Evolutionary conservation across 2,329 filamentous ascomycete genomes (phyloP).

Genomic region (Fusarium setosum): DNA sequence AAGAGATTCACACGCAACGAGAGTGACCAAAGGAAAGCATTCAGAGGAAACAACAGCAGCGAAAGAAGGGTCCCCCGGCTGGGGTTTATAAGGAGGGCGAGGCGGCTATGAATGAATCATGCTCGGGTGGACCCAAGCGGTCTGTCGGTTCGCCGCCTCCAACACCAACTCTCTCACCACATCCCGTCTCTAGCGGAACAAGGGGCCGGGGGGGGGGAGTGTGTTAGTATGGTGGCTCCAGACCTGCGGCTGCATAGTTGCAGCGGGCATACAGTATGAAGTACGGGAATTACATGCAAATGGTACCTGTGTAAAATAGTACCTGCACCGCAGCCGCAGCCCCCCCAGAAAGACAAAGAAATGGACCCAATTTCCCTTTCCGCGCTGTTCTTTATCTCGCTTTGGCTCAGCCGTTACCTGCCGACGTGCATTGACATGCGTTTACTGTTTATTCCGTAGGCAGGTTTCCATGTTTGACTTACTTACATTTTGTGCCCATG

Average conservation of each 20-base stretch:
- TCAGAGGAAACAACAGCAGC: slow-evolving; percentile 3
- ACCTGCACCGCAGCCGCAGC: slow-evolving; percentile 7
- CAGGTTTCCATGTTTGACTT: not conserved
- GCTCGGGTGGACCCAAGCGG: slow-evolving; percentile 40
- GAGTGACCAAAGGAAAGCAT: slow-evolving; percentile 27
- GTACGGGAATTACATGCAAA: not conserved
- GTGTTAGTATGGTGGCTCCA: slow-evolving; percentile 20
- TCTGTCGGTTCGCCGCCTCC: slow-evolving; percentile 41
- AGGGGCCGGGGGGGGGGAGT: slow-evolving; percentile 27
- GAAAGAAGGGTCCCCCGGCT: slow-evolving; percentile 17
- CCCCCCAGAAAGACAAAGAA: slow-evolving; percentile 2
- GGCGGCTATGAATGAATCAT: slow-evolving; percentile 48
- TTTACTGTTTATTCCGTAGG: not conserved
- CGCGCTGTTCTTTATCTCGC: not conserved
- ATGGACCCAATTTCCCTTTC: slow-evolving; percentile 22
- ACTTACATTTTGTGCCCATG: not conserved
- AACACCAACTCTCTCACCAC: slow-evolving; percentile 22
- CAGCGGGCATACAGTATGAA: slow-evolving; percentile 35
- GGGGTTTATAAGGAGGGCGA: slow-evolving; percentile 42
- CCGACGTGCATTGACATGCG: slow-evolving; percentile 27
- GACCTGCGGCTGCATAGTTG: slow-evolving; percentile 9
- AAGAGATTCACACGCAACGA: slow-evolving; percentile 26
- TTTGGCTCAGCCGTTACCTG: slow-evolving; percentile 12
- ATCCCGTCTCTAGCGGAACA: slow-evolving; percentile 17
- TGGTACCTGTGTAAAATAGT: no score